Conservation (phyloP, 345 rosid genomes). For the Hypericum perforatum region DNA sequence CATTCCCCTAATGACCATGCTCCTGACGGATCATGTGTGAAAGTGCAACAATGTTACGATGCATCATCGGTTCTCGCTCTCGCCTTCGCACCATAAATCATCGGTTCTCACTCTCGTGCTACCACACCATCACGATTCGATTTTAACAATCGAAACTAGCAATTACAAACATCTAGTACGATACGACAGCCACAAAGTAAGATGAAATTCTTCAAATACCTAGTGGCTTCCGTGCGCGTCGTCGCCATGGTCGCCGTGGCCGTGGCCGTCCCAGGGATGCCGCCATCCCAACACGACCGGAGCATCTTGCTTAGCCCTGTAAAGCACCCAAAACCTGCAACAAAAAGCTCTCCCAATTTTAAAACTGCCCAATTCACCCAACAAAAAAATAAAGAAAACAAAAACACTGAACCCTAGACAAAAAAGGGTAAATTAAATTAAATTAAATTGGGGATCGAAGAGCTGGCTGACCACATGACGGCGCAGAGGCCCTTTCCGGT, state of each 20-base stretch:
- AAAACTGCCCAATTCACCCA: neutral
- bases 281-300: conserved; percentile 98
- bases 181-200: no score
- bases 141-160: no score
- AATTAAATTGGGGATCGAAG: neutral
- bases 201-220: conserved; percentile 17
- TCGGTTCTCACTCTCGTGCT: no score
- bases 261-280: conserved; percentile 99
- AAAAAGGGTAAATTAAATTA: neutral
- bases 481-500: conserved; percentile 91
- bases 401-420: neutral
- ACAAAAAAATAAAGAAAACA: no score
- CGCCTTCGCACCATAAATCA: no score
- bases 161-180: no score
- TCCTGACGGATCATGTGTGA: no score
- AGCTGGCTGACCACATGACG: conserved; percentile 56
- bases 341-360: conserved; percentile 1
- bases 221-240: conserved; percentile 44
- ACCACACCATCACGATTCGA: no score
- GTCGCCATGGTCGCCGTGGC: conserved; percentile 49
- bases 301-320: conserved; percentile 93
- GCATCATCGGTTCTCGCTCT: no score
- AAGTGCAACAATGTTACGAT: no score
- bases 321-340: conserved; percentile 91
- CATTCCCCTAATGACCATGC: no score